A percentile compares a stretch with the other conserved stretches of the same genome.
Conservation (phyloP, 108 stramenopile species). For the Epithemia pelagica region DNA sequence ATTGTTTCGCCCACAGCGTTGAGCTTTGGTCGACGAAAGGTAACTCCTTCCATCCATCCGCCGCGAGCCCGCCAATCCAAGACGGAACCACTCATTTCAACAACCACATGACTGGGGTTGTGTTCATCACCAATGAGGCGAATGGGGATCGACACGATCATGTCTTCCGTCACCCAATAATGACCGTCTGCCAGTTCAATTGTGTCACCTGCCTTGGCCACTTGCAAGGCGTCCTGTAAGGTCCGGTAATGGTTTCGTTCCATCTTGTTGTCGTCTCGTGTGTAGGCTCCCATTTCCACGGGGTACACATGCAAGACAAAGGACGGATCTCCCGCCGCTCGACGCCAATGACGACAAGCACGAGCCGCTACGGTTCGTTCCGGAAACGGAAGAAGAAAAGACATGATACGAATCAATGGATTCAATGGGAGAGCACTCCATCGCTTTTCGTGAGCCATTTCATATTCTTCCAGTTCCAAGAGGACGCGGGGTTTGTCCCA, state of each 20-base stretch:
- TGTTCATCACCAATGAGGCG: conserved; percentile 76
- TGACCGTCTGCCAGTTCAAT: conserved; percentile 83
- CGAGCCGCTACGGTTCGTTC: conserved; percentile 47
- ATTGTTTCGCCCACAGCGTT: conserved; percentile 21
- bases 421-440: conserved; percentile 58
- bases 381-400: conserved; percentile 56
- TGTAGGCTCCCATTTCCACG: conserved; percentile 69
- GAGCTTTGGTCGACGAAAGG: conserved; percentile 68
- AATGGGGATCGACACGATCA: conserved; percentile 48
- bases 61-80: conserved; percentile 43
- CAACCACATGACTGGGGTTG: conserved; percentile 68
- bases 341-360: conserved; percentile 62
- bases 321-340: conserved; percentile 54
- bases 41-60: conserved; percentile 80
- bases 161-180: conserved; percentile 71
- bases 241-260: conserved; percentile 64
- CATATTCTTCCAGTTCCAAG: conserved; percentile 53
- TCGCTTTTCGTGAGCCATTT: conserved; percentile 31
- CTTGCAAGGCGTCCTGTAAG: conserved; percentile 56
- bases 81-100: conserved; percentile 75
- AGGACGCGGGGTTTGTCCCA: conserved; percentile 71
- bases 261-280: conserved; percentile 41
- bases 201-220: conserved; percentile 70
- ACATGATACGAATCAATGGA: conserved; percentile 57
- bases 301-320: conserved; percentile 81